These are phyloP conservation scores for Zasmidium cellare DNA, from an alignment of 2,329 filamentous ascomycete genomes.

Conservation along the genomic window DNA sequence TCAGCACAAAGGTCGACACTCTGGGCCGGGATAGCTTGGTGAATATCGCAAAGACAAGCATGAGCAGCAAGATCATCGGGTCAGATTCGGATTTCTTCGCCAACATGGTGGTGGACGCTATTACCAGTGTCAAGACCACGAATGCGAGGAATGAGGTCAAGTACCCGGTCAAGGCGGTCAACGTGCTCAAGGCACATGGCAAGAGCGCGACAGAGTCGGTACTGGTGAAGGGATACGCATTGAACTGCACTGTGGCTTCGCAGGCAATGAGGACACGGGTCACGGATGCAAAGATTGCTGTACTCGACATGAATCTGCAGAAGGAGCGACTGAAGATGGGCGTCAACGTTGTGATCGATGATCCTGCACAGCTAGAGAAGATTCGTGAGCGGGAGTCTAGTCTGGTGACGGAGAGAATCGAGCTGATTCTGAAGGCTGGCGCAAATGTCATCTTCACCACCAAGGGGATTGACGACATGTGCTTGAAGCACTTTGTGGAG, in stretches of 20 bases:
- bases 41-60: conserved; percentile 96
- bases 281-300: conserved; percentile 92
- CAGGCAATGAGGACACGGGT: conserved; percentile 96
- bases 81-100: conserved; percentile 95
- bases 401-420: conserved; percentile 89
- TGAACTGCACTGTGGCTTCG: conserved; percentile 98
- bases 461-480: conserved; percentile 97
- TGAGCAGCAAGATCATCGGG: conserved; percentile 99
- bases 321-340: conserved; percentile 99
- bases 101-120: conserved; percentile 95
- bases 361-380: conserved; percentile 95
- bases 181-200: conserved; percentile 96
- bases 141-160: conserved; percentile 89
- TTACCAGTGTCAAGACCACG: conserved; percentile 88
- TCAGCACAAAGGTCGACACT: conserved; percentile 91
- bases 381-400: conserved; percentile 90
- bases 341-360: conserved; percentile 96
- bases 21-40: conserved; percentile 87
- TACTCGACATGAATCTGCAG: conserved; percentile 96
- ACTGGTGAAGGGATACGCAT: conserved; percentile 90
- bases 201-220: conserved; percentile 87
- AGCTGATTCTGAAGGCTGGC: conserved; percentile 96
- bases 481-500: conserved; percentile 92
- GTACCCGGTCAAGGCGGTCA: conserved; percentile 98
- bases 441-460: conserved; percentile 96